A percentile compares a stretch with the other conserved stretches of the same genome.
phyloP scores from a whole-genome alignment of 495 filamentous ascomycete genomes.

The Clavariopsis aquatica region DNA sequence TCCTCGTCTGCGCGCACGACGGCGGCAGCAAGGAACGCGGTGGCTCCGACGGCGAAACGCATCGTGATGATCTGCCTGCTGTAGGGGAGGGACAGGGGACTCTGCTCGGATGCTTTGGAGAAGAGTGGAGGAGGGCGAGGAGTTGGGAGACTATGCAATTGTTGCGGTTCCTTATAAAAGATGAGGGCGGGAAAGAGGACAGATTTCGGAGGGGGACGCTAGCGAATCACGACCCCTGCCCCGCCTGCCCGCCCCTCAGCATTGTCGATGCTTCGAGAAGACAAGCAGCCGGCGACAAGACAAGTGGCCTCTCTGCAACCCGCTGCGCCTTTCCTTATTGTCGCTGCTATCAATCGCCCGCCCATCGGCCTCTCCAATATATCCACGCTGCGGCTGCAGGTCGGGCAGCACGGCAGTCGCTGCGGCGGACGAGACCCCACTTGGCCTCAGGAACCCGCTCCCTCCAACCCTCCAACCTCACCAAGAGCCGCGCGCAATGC shows the following conservation, averaged over 20 bases:
- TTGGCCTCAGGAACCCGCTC: not conserved
- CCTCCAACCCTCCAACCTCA: too few relatives aligned
- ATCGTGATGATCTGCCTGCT: slow-evolving; percentile 38
- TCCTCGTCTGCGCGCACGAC: slow-evolving; percentile 44
- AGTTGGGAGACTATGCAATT: not conserved
- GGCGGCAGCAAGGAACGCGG: slow-evolving; percentile 43
- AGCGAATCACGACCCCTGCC: not conserved
- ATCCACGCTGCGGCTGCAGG: not conserved
- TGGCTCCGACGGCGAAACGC: slow-evolving; percentile 44
- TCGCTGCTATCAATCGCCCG: not conserved
- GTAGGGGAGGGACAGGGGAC: slow-evolving; percentile 26
- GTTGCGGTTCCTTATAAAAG: not conserved
- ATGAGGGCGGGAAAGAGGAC: not conserved
- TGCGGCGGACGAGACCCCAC: not conserved
- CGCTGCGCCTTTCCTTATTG: too few relatives aligned
- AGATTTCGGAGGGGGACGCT: not conserved
- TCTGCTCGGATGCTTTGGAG: not conserved
- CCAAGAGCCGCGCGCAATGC: not conserved
- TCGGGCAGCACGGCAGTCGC: not conserved
- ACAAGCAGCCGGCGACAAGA: not conserved
- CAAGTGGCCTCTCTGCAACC: not conserved
- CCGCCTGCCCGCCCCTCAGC: not conserved
- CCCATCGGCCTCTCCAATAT: not conserved
- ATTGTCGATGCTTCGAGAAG: slow-evolving; percentile 1
- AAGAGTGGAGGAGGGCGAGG: not conserved